Evolutionary conservation across 2,329 filamentous ascomycete species (phyloP).

Genomic region (Exophiala spinifera): DNA sequence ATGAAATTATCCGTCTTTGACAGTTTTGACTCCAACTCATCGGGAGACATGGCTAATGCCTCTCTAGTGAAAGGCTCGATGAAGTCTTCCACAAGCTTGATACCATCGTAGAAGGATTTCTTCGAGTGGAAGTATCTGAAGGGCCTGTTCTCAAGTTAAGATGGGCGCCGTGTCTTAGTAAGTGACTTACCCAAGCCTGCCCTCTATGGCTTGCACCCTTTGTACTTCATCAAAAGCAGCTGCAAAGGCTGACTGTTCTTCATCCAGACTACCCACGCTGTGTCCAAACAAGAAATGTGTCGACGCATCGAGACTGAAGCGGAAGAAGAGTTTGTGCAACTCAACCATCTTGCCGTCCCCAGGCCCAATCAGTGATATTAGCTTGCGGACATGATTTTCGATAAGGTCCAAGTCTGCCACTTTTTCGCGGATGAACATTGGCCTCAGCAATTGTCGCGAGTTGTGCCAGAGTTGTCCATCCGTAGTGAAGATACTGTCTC

Average conservation of each 20-base stretch:
- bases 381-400: conserved; percentile 70
- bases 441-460: conserved; percentile 78
- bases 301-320: conserved; percentile 77
- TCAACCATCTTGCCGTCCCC: conserved; percentile 55
- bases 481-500: conserved; percentile 80
- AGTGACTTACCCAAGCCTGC: conserved; percentile 56
- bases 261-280: conserved; percentile 61
- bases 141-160: conserved; percentile 43
- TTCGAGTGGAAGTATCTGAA: conserved; percentile 63
- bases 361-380: conserved; percentile 64
- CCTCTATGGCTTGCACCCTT: conserved; percentile 65
- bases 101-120: conserved; percentile 58
- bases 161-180: background rate
- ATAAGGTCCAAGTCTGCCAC: conserved; percentile 80
- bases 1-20: conserved; percentile 79
- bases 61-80: conserved; percentile 74
- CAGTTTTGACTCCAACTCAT: conserved; percentile 68
- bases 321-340: conserved; percentile 73
- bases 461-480: conserved; percentile 77
- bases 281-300: conserved; percentile 82
- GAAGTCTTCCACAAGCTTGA: conserved; percentile 71
- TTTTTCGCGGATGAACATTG: conserved; percentile 82
- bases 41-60: conserved; percentile 64
- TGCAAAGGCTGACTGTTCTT: conserved; percentile 69
- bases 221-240: conserved; percentile 79